Evolutionary conservation across 1,139 yeast genomes (phyloP).

Genomic region (Entelexis sorbosivorans): DNA sequence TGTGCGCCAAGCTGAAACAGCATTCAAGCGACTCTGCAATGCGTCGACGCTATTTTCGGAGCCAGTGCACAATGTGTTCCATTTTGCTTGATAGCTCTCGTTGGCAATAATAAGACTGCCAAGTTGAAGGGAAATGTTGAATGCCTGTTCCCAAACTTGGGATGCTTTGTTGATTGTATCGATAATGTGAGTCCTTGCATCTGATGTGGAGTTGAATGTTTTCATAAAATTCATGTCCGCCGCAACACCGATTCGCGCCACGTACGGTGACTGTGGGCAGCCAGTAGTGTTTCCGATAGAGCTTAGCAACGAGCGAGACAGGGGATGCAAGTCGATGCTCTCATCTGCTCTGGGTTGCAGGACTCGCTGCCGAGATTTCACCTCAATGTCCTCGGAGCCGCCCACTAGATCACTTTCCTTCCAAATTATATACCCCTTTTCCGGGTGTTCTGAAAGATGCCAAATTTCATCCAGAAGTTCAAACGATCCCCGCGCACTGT

Average conservation of each 20-base stretch:
- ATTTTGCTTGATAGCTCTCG: constrained; percentile 18
- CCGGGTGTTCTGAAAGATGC: neutral
- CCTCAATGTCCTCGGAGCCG: neutral
- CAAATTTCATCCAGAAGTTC: neutral
- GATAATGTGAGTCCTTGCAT: constrained; percentile 30
- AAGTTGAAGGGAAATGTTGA: constrained; percentile 33
- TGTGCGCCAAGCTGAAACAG: constrained; percentile 32
- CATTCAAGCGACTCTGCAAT: constrained; percentile 29
- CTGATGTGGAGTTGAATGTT: constrained; percentile 27
- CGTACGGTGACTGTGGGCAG: constrained; percentile 21
- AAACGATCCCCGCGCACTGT: neutral
- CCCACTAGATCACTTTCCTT: neutral
- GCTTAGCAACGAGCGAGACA: neutral
- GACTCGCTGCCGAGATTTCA: neutral
- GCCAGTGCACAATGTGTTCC: constrained; percentile 8
- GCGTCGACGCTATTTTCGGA: constrained; percentile 16
- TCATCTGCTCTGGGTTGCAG: neutral
- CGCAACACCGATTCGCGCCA: constrained; percentile 32
- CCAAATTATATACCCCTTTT: neutral
- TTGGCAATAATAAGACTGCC: constrained; percentile 25
- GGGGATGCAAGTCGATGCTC: neutral
- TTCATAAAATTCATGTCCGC: constrained; percentile 33
- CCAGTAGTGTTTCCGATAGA: neutral
- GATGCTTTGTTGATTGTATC: constrained; percentile 32
- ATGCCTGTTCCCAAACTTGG: constrained; percentile 30